phyloP scores from a whole-genome alignment of 2,329 filamentous ascomycete species.

The Aspergillus sp. region DNA sequence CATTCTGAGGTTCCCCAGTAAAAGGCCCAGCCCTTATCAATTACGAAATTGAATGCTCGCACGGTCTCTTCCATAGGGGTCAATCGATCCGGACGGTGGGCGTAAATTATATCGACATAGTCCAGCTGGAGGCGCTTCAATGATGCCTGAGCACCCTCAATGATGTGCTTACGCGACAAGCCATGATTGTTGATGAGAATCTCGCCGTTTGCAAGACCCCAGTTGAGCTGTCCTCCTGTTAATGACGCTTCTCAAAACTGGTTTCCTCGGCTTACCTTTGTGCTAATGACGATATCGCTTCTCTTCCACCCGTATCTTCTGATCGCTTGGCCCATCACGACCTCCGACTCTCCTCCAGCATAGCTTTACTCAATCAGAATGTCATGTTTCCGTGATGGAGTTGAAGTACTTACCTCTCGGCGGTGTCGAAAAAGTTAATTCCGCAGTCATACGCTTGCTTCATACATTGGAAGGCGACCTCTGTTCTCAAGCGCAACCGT shows the following conservation, averaged over 20 bases:
- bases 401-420: conserved; percentile 46
- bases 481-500: conserved; percentile 18
- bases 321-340: conserved; percentile 60
- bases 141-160: conserved; percentile 66
- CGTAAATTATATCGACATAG: conserved; percentile 73
- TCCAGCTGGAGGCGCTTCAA: conserved; percentile 65
- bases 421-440: conserved; percentile 64
- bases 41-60: conserved; percentile 72
- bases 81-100: conserved; percentile 68
- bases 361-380: conserved; percentile 39
- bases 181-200: conserved; percentile 70
- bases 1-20: conserved; percentile 76
- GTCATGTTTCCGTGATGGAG: background rate
- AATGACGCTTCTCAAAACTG: background rate
- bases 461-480: conserved; percentile 42
- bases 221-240: conserved; percentile 58
- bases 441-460: conserved; percentile 62
- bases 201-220: conserved; percentile 63
- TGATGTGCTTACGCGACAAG: conserved; percentile 71
- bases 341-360: conserved; percentile 57
- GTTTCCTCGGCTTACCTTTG: conserved; percentile 33
- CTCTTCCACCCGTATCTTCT: conserved; percentile 62
- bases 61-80: conserved; percentile 75
- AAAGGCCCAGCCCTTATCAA: conserved; percentile 69
- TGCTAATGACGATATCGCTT: conserved; percentile 52